phyloP scores from a whole-genome alignment of 2,329 filamentous ascomycete genomes.

The Endoconidiophora polonica region DNA sequence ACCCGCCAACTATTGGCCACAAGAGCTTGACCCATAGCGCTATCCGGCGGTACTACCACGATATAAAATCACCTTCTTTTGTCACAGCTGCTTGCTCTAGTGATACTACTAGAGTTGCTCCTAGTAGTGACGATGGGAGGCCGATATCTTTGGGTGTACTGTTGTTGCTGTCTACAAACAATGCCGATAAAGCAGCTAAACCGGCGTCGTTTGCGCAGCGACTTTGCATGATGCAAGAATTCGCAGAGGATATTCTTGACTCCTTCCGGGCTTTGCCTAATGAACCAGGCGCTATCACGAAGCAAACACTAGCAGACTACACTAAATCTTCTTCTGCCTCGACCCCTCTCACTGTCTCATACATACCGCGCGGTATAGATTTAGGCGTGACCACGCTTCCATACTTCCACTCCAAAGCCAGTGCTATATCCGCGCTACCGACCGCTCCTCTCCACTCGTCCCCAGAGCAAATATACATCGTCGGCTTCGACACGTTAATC shows the following conservation, averaged over 20 bases:
- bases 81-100: neutral
- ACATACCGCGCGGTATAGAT: conserved; percentile 29
- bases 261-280: neutral
- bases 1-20: conserved; percentile 48
- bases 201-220: conserved; percentile 52
- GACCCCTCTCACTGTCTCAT: too few relatives aligned
- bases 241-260: conserved; percentile 38
- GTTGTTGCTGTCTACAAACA: conserved; percentile 44
- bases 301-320: too few relatives aligned
- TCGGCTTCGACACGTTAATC: conserved; percentile 61
- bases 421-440: conserved; percentile 19
- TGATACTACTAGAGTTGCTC: too few relatives aligned
- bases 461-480: conserved; percentile 47
- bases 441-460: neutral
- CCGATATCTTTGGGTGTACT: conserved; percentile 26
- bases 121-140: too few relatives aligned
- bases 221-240: conserved; percentile 53
- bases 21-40: conserved; percentile 38
- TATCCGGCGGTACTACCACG: conserved; percentile 16
- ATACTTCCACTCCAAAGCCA: conserved; percentile 58
- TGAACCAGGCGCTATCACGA: too few relatives aligned
- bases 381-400: conserved; percentile 55
- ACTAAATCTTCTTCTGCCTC: neutral
- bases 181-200: conserved; percentile 49
- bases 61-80: conserved; percentile 1